Base-by-base conservation (phyloP, 2,329 filamentous ascomycete genomes). In the Blumeriella jaapii region DNA sequence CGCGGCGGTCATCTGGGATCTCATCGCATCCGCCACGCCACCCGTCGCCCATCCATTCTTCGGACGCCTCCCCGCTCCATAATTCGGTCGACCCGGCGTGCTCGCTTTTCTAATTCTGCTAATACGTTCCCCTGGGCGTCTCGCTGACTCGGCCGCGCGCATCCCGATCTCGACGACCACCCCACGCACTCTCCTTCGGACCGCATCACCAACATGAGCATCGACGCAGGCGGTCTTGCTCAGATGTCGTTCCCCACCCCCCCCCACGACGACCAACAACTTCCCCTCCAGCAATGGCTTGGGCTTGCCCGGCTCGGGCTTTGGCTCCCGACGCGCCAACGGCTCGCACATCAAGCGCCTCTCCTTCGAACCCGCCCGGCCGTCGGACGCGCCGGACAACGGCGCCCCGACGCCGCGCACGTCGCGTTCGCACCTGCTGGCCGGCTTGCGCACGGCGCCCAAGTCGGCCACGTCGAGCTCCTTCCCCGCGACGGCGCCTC, bases 201-300 rank as follows among this genome's bases (percentile, higher is more conserved):
- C 42, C 48, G 44, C 45, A 54, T 46, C 44, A 46, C 24, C n/a
- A 50, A 19, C 25, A 33, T 49, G 53, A 56, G 50, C 51, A 79
- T 93, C 80, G 82, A 94, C 89, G 79, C 89, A 75, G 89, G 89
- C 74, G 85, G 86, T 91, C 84, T 94, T 69, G 81, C 86, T 91
- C 86, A 93, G 74, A 96, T 96, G 89, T 83, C 85, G 67, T 89
- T 85, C 69, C 82, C 78, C 69, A 73, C 78, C 61, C 82, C 82
- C 60, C 65, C 71, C 59, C 69, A 80, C 60, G 68, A 73, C 57
- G 72, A 73, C n/a, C 69, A 83, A 78, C 69, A 73, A 78, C 61
- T 82, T 82, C 60, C 65, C 71, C 59, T 69, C 80, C 60, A 68
- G 73, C 57, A 73, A 73, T 60, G 78, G 75, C 52, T 69, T 94